Evolutionary conservation across 2,329 filamentous ascomycete species (phyloP), one percentile per base, ranked within the genome.

Genomic region (Gaeumannomyces tritici): DNA sequence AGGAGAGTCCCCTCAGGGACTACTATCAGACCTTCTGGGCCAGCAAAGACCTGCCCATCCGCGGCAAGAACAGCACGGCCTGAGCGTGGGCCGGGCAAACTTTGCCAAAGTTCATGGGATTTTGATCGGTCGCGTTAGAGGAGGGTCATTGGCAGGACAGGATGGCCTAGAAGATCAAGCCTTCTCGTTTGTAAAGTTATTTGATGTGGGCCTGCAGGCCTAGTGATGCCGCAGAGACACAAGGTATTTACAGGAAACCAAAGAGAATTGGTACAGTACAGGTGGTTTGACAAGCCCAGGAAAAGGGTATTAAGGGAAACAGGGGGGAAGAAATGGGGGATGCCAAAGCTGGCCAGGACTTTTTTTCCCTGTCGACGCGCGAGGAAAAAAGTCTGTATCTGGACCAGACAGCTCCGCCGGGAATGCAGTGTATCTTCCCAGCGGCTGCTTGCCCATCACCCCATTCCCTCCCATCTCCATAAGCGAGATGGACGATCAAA

Each of bases 1-100:
- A 62, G 6, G 57, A 58, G 24, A 71, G 57, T 8, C 31, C 57
- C 2, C 57, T 59, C n/a, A 29, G 68, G 57, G 57, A 21, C 42
- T 51, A n/a, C n/a, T 51, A 51, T 21, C 8, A 18, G 5, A n/a
- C 42, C 18, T 51, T 51, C 42, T 51, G 42, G 42, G n/a, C 42
- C 21, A 21, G 42, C 42, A 21, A 51, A 7, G 4, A n/a, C 7
- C 21, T 2, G 21, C 15, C n/a, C 33, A 15, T 8, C 29, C 8
- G 33, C 31, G 12, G 29, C 29, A 31, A 9, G 4, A 31, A 12
- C 31, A 33, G 31, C 31, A 12, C 31, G 31, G 4, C 31, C 31
- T 33, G 31, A 33, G 12, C 9, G 12, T 2, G 8, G 31, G 31
- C 9, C 31, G 9, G 31, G 12, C 9, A 33, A 12, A 33, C 31